These are phyloP conservation scores for Leucosporidium yakuticum DNA, from an alignment of 768 basidiomycete genomes.

Conservation along the genomic window DNA sequence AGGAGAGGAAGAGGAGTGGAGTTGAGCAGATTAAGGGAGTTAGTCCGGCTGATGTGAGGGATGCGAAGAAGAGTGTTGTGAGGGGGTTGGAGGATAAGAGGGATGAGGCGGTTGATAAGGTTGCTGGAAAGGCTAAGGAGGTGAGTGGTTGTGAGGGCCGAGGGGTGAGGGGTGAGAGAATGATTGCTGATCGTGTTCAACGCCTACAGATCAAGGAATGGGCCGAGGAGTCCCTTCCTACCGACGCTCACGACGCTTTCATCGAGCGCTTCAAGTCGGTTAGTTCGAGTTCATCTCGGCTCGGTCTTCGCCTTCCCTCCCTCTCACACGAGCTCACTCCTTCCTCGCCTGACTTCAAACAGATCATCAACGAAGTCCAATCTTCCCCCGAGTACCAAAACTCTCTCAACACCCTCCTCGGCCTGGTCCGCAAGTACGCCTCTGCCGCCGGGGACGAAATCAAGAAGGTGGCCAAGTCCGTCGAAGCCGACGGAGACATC, in stretches of 20 bases:
- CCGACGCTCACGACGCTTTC: slow-evolving; percentile 44
- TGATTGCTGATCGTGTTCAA: background rate
- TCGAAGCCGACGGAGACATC: slow-evolving; percentile 33
- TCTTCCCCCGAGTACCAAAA: slow-evolving; percentile 43
- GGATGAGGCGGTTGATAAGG: slow-evolving; percentile 23
- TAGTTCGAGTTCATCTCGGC: slow-evolving; percentile 5
- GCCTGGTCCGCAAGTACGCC: slow-evolving; percentile 46
- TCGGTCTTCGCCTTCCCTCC: background rate
- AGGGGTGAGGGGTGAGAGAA: slow-evolving; percentile 1
- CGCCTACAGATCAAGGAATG: slow-evolving; percentile 12
- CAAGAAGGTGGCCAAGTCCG: slow-evolving; percentile 35
- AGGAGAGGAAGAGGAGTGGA: slow-evolving; percentile 41
- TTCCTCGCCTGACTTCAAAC: background rate
- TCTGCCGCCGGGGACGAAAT: slow-evolving; percentile 42
- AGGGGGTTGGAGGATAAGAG: slow-evolving; percentile 34
- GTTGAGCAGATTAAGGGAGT: slow-evolving; percentile 43
- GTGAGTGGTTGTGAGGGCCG: slow-evolving; percentile 34
- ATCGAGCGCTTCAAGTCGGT: slow-evolving; percentile 43
- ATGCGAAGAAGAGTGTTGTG: slow-evolving; percentile 25
- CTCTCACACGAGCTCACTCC: background rate
- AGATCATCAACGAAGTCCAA: slow-evolving; percentile 44
- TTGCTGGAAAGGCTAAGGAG: slow-evolving; percentile 20
- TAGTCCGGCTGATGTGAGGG: slow-evolving; percentile 34
- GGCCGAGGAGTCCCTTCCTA: slow-evolving; percentile 45
- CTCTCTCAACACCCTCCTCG: slow-evolving; percentile 43